A percentile compares a stretch with the other conserved stretches of the same genome.
phyloP scores from a whole-genome alignment of 495 filamentous ascomycete genomes.

The Pseudoneurospora amorphoporcata region DNA sequence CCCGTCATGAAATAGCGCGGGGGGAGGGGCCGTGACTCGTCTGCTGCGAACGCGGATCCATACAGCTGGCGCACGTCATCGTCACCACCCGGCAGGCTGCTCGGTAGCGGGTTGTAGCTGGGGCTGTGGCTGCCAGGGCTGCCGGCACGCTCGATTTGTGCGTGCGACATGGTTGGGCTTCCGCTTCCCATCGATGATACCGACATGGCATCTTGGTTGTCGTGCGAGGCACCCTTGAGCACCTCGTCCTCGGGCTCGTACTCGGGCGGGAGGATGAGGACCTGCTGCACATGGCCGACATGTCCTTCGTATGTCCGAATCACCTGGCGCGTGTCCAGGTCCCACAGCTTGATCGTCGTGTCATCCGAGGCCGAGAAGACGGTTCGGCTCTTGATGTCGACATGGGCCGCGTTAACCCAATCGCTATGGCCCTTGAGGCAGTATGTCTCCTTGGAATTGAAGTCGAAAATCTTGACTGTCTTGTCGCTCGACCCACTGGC shows the following conservation, averaged over 20 bases:
- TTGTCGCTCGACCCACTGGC: conserved; percentile 82
- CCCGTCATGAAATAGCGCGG: conserved; percentile 87
- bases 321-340: conserved; percentile 64
- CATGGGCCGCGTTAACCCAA: conserved; percentile 87
- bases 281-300: conserved; percentile 89
- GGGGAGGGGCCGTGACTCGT: conserved; percentile 54
- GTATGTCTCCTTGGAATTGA: conserved; percentile 68
- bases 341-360: conserved; percentile 66
- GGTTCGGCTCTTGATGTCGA: conserved; percentile 72
- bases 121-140: background rate
- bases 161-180: conserved; percentile 19
- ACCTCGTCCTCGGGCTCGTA: conserved; percentile 73
- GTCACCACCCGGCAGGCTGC: conserved; percentile 16
- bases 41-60: conserved; percentile 44
- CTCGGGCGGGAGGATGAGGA: conserved; percentile 68
- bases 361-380: conserved; percentile 92
- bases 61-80: conserved; percentile 41
- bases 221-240: conserved; percentile 38
- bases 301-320: conserved; percentile 83
- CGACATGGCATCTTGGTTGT: conserved; percentile 46
- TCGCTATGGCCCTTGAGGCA: conserved; percentile 75
- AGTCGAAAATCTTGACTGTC: conserved; percentile 91
- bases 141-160: conserved; percentile 5
- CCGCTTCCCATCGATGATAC: conserved; percentile 28
- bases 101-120: conserved; percentile 2